Evolutionary conservation across 2,329 filamentous ascomycete genomes (phyloP), one percentile per base, ranked within the genome.

Genomic region (Penicillium aurantiogriseum): DNA sequence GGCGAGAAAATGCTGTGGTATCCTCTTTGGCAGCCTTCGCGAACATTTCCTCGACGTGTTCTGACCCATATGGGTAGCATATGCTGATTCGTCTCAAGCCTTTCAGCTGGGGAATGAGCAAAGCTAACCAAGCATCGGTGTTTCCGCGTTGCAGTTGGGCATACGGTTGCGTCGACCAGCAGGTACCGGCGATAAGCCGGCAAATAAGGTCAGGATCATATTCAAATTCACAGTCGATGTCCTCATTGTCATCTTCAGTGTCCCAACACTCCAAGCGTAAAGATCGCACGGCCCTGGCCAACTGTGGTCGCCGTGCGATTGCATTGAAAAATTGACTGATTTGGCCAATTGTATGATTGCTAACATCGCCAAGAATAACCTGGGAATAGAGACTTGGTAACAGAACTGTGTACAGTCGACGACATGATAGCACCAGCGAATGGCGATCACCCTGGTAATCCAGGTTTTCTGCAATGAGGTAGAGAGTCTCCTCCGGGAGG

Each of bases 91-190:
- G n/a, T 25, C 29, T 39, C 4, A 53, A 10, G 42, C 33, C 43
- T 46, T 21, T 53, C n/a, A 53, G 33, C 10, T 53, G 51, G 10
- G 51, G 51, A 11, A 53, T 39, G 13, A 53, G 42, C 42, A 53
- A 13, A 23, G 42, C 51, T 9, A 53, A 29, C 42, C 51, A 53
- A 38, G 51, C 51, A 15, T 53, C 51, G 9, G 51, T 47, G 4
- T 53, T 51, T 43, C 49, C 49, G 9, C n/a, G 25, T 2, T 7
- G 13, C 19, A 51, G 19, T 11, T 33, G 9, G 4, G 2, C 4
- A 4, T n/a, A 2, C 5, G 38, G 49, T 17, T 51, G 36, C 2
- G 1, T 35, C 5, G 45, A 47, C 49, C 49, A 51, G 17, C 25
- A 25, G 3, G 49, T 43, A 23, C 19, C 49, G 4, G 27, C 19